A percentile compares a stretch with the other conserved stretches of the same genome.
These are phyloP conservation scores for Candida berthetii DNA, from an alignment of 805 yeast genomes.

Conservation along the genomic window DNA sequence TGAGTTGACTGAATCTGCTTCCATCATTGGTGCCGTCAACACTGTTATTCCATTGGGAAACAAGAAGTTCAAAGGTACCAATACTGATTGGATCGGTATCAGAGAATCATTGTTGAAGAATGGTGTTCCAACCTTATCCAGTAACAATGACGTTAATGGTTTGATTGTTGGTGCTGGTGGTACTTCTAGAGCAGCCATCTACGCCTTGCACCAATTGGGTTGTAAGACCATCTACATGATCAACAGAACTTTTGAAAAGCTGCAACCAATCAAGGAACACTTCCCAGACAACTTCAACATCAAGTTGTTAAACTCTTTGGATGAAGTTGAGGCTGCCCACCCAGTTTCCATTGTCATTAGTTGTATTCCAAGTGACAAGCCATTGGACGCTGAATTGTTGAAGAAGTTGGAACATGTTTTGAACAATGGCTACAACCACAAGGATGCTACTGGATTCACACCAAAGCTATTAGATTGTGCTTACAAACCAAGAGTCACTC, in stretches of 20 bases:
- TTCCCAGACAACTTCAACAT: slow-evolving; percentile 61
- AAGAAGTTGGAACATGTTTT: slow-evolving; percentile 42
- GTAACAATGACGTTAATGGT: slow-evolving; percentile 42
- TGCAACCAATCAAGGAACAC: slow-evolving; percentile 47
- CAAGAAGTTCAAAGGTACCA: slow-evolving; percentile 66
- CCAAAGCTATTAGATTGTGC: slow-evolving; percentile 85
- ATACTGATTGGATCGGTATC: slow-evolving; percentile 96
- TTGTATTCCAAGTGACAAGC: slow-evolving; percentile 79
- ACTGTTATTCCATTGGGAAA: slow-evolving; percentile 57
- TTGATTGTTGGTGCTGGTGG: slow-evolving; percentile 96
- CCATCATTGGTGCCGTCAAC: slow-evolving; percentile 88
- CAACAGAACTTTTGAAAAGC: slow-evolving; percentile 71
- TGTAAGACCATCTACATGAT: slow-evolving; percentile 69
- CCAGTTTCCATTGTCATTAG: slow-evolving; percentile 61
- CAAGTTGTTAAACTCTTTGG: slow-evolving; percentile 44
- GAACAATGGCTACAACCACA: slow-evolving; percentile 27
- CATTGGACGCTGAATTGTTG: slow-evolving; percentile 49
- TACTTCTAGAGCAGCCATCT: slow-evolving; percentile 91
- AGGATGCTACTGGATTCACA: slow-evolving; percentile 28
- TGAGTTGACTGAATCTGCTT: slow-evolving; percentile 71
- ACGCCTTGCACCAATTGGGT: slow-evolving; percentile 76
- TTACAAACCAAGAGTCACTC: slow-evolving; percentile 84
- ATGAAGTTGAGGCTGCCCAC: slow-evolving; percentile 30
- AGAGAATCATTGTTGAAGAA: slow-evolving; percentile 53
- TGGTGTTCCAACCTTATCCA: slow-evolving; percentile 46